Percentiles rank a stretch among this genome's conserved stretches.
Evolutionary conservation across 2,329 filamentous ascomycete genomes (phyloP).

Genomic region (Sporothrix globosa): DNA sequence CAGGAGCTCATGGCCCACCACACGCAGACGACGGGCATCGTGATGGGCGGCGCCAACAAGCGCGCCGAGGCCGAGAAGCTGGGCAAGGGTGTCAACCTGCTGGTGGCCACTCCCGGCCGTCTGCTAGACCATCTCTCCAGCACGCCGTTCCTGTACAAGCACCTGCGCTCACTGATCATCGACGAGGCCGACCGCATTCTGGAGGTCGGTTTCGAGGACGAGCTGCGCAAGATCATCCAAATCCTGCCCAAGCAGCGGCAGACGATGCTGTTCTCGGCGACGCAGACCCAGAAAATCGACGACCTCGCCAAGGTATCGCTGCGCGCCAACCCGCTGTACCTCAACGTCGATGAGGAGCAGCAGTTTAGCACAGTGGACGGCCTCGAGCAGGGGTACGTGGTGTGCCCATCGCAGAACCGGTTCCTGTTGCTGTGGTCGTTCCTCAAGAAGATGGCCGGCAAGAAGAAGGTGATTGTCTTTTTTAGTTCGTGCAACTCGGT

Average conservation of each 20-base stretch:
- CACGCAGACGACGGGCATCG: slow-evolving; percentile 72
- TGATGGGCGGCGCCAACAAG: slow-evolving; percentile 92
- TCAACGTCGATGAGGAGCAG: slow-evolving; percentile 84
- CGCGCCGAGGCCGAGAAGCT: slow-evolving; percentile 93
- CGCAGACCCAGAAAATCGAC: slow-evolving; percentile 97
- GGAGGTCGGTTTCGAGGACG: slow-evolving; percentile 97
- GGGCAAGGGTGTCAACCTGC: slow-evolving; percentile 86
- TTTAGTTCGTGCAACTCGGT: slow-evolving; percentile 91
- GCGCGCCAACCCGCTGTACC: slow-evolving; percentile 86
- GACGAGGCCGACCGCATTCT: slow-evolving; percentile 97
- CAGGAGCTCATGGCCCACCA: slow-evolving; percentile 90
- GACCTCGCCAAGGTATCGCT: slow-evolving; percentile 94
- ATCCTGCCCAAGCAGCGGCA: slow-evolving; percentile 87
- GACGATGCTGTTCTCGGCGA: slow-evolving; percentile 98
- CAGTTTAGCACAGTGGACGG: slow-evolving; percentile 89
- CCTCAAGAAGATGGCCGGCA: slow-evolving; percentile 86
- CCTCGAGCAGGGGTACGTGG: slow-evolving; percentile 91
- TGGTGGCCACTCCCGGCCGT: slow-evolving; percentile 91
- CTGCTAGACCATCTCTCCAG: slow-evolving; percentile 93
- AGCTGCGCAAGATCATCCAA: slow-evolving; percentile 96
- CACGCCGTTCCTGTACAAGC: slow-evolving; percentile 90
- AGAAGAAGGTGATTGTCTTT: slow-evolving; percentile 98
- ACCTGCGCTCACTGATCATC: slow-evolving; percentile 87
- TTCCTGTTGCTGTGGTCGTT: slow-evolving; percentile 95
- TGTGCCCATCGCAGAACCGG: slow-evolving; percentile 90